A percentile compares a stretch with the other conserved stretches of the same genome.
These are phyloP conservation scores for Buxus sempervirens DNA, from an alignment of 164 flowering plant species.

Conservation along the genomic window DNA sequence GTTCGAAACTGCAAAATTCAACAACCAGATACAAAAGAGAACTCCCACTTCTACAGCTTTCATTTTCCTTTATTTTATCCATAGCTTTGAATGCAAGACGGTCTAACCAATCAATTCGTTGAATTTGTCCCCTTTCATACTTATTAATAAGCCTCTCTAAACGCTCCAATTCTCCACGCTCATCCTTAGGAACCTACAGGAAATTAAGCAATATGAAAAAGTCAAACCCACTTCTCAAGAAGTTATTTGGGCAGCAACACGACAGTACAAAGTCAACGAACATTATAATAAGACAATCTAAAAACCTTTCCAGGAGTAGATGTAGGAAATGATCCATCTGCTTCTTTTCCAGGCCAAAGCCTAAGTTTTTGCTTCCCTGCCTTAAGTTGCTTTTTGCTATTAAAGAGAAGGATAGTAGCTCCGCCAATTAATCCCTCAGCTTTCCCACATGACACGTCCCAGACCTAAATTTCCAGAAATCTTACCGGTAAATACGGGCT, in stretches of 20 bases:
- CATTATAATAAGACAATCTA: neutral
- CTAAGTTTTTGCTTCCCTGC: slow-evolving; percentile 95
- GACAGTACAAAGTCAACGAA: neutral
- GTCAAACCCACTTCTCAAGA: neutral
- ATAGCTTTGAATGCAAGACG: slow-evolving; percentile 78
- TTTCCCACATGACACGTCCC: slow-evolving; percentile 89
- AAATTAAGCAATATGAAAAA: slow-evolving; percentile 4
- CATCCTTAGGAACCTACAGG: slow-evolving; percentile 81
- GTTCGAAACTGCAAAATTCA: slow-evolving; percentile 93
- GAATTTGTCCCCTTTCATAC: slow-evolving; percentile 96
- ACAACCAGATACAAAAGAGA: slow-evolving; percentile 68
- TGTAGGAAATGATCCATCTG: slow-evolving; percentile 89
- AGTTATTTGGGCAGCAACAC: neutral
- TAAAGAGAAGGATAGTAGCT: slow-evolving; percentile 90
- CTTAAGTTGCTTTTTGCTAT: slow-evolving; percentile 83
- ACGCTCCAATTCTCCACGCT: slow-evolving; percentile 94
- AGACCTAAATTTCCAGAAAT: slow-evolving; percentile 46
- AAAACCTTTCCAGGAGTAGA: slow-evolving; percentile 94
- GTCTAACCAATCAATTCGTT: slow-evolving; percentile 92
- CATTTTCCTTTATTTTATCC: slow-evolving; percentile 81
- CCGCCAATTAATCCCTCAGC: slow-evolving; percentile 86
- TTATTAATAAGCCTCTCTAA: slow-evolving; percentile 86
- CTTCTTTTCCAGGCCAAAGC: slow-evolving; percentile 87
- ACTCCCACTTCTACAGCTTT: slow-evolving; percentile 62
- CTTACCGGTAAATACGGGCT: neutral